Percentiles rank a stretch among this genome's conserved stretches.
These are phyloP conservation scores for Ilyonectria robusta DNA, from an alignment of 2,329 filamentous ascomycete genomes.

Conservation along the genomic window DNA sequence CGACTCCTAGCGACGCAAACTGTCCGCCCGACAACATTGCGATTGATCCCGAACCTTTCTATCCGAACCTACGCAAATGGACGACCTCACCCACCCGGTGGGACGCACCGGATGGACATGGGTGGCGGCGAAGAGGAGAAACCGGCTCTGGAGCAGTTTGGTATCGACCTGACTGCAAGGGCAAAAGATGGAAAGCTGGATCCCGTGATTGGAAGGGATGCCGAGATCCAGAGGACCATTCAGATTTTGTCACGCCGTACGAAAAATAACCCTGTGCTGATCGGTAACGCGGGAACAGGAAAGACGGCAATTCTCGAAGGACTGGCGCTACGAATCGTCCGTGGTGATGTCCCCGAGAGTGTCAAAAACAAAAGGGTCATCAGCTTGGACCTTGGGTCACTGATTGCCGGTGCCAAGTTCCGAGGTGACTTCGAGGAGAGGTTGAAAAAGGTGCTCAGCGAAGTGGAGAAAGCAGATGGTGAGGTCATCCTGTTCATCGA, in stretches of 20 bases:
- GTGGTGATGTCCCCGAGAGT: conserved; percentile 94
- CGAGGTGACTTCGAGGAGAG: conserved; percentile 96
- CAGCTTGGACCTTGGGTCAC: conserved; percentile 86
- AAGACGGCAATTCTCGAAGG: conserved; percentile 96
- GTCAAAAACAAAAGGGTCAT: conserved; percentile 96
- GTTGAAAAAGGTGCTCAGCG: conserved; percentile 89
- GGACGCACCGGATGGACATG: conserved; percentile 94
- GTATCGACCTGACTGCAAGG: conserved; percentile 88
- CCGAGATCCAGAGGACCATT: conserved; percentile 93
- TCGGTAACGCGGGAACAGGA: conserved; percentile 90
- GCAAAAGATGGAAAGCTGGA: conserved; percentile 93
- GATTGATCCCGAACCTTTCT: conserved; percentile 56
- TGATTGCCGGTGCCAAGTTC: conserved; percentile 97
- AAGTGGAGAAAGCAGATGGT: conserved; percentile 90
- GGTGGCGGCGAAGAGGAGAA: conserved; percentile 81
- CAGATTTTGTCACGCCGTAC: conserved; percentile 93
- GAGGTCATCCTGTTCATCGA: conserved; percentile 96
- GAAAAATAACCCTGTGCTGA: conserved; percentile 97
- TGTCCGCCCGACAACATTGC: conserved; percentile 40
- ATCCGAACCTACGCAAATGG: conserved; percentile 76
- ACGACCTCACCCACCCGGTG: conserved; percentile 88
- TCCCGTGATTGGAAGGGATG: conserved; percentile 93
- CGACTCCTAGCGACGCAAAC: conserved; percentile 43
- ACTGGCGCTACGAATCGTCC: conserved; percentile 88
- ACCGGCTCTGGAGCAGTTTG: conserved; percentile 90